phyloP scores from a whole-genome alignment of 257 asterid genomes.

The Scutellaria minor region DNA sequence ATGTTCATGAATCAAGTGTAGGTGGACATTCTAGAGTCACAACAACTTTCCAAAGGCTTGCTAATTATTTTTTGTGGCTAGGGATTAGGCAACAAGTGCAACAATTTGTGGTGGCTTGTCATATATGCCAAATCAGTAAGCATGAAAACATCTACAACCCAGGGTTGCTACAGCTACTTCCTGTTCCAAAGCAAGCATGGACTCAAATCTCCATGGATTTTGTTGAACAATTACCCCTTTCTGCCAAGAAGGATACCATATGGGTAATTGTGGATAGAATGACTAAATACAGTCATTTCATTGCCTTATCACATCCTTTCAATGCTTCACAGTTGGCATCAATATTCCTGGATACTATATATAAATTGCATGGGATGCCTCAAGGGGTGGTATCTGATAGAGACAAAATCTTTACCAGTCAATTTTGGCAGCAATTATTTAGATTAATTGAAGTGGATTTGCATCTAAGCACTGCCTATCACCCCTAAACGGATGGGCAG shows the following conservation, averaged over 20 bases:
- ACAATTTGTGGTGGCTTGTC: not conserved
- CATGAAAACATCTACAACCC: not conserved
- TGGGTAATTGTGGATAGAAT: too few species aligned
- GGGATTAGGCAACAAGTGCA: not conserved
- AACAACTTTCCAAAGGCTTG: not conserved
- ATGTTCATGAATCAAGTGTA: not conserved
- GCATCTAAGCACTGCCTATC: not conserved
- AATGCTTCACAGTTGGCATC: not conserved
- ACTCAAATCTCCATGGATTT: not conserved
- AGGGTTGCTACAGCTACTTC: not conserved
- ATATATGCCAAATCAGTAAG: not conserved
- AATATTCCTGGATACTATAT: not conserved
- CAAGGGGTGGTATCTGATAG: too few species aligned
- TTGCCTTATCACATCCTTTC: not conserved
- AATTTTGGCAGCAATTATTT: not conserved
- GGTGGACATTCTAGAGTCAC: not conserved
- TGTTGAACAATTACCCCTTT: too few species aligned
- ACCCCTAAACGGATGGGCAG: too few species aligned
- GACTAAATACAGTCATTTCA: not conserved
- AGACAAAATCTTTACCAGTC: not conserved
- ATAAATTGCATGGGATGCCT: not conserved
- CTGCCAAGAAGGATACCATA: too few species aligned
- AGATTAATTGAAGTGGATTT: not conserved
- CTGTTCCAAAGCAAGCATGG: not conserved
- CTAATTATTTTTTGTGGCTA: not conserved